These are phyloP conservation scores for Microdochium trichocladiopsis DNA, from an alignment of 2,329 filamentous ascomycete genomes.

Conservation along the genomic window DNA sequence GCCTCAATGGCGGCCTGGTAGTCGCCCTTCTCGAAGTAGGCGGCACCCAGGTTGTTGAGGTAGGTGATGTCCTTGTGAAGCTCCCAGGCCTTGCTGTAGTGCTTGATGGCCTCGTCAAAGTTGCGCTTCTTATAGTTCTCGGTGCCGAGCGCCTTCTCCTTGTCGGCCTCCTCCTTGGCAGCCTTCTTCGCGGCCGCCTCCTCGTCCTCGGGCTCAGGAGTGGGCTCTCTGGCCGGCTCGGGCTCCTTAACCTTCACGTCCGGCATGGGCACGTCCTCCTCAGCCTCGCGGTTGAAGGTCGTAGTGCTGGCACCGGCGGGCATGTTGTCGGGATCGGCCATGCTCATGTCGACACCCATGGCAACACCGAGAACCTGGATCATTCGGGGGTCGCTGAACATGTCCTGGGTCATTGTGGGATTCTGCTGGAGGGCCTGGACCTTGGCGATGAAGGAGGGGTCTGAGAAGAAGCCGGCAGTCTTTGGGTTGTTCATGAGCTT, in stretches of 20 bases:
- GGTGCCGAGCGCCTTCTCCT: conserved; percentile 89
- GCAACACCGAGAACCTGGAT: conserved; percentile 89
- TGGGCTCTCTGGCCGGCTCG: conserved; percentile 43
- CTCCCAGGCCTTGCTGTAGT: conserved; percentile 95
- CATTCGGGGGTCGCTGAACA: conserved; percentile 87
- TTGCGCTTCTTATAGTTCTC: conserved; percentile 98
- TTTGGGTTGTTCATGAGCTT: conserved; percentile 95
- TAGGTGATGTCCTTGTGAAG: conserved; percentile 94
- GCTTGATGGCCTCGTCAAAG: conserved; percentile 88
- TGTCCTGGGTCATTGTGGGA: conserved; percentile 68
- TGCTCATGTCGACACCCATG: conserved; percentile 87
- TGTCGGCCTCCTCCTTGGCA: conserved; percentile 87
- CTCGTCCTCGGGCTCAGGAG: conserved; percentile 67
- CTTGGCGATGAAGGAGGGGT: conserved; percentile 85
- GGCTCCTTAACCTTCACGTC: conserved; percentile 54
- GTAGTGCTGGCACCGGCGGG: conserved; percentile 20
- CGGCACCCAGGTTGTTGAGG: conserved; percentile 91
- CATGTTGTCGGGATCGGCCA: conserved; percentile 33
- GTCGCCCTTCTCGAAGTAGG: conserved; percentile 94
- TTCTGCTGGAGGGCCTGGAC: conserved; percentile 75
- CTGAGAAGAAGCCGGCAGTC: conserved; percentile 73
- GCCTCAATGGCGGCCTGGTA: conserved; percentile 79
- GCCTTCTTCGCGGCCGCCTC: conserved; percentile 79
- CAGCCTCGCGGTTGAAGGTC: conserved; percentile 35
- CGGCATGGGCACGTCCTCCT: conserved; percentile 73